phyloP scores from a whole-genome alignment of 352 stramenopile species.

The Globisporangium nagaii region DNA sequence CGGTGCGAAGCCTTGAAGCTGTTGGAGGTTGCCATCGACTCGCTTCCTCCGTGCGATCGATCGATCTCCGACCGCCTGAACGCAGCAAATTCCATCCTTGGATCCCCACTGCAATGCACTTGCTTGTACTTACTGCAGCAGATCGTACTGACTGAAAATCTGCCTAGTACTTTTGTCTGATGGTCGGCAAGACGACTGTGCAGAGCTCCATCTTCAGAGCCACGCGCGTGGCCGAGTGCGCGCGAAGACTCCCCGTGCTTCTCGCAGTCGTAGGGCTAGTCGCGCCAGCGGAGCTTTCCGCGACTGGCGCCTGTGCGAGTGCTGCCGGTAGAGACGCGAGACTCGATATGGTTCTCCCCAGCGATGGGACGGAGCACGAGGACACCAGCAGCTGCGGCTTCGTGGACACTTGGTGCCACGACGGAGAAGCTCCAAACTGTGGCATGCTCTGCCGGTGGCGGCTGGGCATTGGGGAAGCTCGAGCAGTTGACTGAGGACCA shows the following conservation, averaged over 20 bases:
- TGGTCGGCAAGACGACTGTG: slow-evolving; percentile 24
- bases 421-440: background rate
- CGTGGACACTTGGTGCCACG: slow-evolving; percentile 40
- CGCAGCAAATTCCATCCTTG: too few species aligned
- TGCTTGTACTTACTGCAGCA: too few species aligned
- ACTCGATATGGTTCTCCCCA: background rate
- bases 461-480: background rate
- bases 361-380: slow-evolving; percentile 1
- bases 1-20: too few species aligned
- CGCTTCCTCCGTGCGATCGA: background rate
- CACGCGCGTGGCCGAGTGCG: background rate
- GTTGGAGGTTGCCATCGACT: too few species aligned
- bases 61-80: too few species aligned
- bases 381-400: slow-evolving; percentile 46
- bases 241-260: background rate
- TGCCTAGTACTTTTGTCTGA: slow-evolving; percentile 13
- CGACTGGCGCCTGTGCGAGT: background rate
- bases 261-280: background rate
- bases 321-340: background rate
- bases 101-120: too few species aligned
- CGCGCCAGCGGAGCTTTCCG: too few species aligned
- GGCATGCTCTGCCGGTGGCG: background rate
- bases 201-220: slow-evolving; percentile 13
- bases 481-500: background rate
- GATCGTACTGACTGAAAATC: too few species aligned